Conservation (phyloP, 106 monocot genomes). For the Phalaenopsis aphrodite region DNA sequence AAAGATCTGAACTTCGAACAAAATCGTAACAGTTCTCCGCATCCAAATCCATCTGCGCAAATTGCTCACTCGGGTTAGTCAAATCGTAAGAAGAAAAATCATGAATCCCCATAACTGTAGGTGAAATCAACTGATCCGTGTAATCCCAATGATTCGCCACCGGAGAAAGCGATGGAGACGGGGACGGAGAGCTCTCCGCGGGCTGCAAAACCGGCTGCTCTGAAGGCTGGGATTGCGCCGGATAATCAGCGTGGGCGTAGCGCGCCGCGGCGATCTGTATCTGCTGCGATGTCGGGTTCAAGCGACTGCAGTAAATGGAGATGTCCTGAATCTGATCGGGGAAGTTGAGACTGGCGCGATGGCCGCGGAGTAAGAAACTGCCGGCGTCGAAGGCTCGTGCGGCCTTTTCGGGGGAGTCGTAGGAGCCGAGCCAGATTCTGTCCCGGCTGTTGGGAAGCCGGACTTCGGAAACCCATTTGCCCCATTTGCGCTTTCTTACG, state of each 20-base stretch:
- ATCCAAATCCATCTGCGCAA: neutral
- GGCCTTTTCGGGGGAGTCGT: conserved; percentile 48
- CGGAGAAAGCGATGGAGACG: too few relatives aligned
- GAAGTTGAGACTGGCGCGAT: conserved; percentile 36
- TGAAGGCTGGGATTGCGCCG: neutral
- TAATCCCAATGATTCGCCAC: neutral
- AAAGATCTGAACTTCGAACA: neutral
- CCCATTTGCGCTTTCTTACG: conserved; percentile 57
- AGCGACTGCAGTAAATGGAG: neutral
- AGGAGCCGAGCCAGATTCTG: conserved; percentile 55
- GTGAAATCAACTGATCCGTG: neutral
- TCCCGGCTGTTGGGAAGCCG: conserved; percentile 50
- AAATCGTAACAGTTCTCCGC: neutral
- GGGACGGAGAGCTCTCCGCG: neutral
- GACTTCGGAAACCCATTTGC: conserved; percentile 76
- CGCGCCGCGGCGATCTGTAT: conserved; percentile 28
- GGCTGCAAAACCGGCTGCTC: neutral
- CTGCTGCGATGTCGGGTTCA: conserved; percentile 14
- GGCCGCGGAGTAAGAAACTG: conserved; percentile 41
- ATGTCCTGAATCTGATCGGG: conserved; percentile 12
- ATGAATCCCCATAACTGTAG: neutral
- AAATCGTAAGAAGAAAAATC: neutral
- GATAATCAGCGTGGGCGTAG: conserved; percentile 8
- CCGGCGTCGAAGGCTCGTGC: conserved; percentile 70
- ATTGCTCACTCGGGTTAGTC: neutral